Evolutionary conservation across 495 filamentous ascomycete species (phyloP), one percentile per base, ranked within the genome.

Genomic region (Daldinia bambusicola): DNA sequence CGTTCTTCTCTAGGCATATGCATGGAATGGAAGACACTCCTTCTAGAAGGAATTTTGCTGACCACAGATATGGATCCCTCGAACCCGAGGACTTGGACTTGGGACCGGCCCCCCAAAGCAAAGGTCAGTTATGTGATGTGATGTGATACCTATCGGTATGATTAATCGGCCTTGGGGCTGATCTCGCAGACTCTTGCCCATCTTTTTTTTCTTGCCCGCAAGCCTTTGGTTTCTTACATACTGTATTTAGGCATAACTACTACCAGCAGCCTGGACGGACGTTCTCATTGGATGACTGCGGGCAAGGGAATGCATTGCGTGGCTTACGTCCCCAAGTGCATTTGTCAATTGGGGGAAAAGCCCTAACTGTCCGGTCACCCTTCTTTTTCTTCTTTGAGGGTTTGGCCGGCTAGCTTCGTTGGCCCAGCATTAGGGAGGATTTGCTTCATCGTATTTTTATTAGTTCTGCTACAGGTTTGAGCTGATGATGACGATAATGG

Each of bases 31-130:
- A 26, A 26, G 26, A 26, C 16, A 59, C 16, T 36, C 4, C 7
- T 37, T 34, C 53, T 56, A 34, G 32, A 37, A 34, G 53, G n/a
- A 37, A 18, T 16, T 26, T 26, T 34, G 31, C 31, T 34, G 14
- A 56, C 53, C 26, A 53, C 20, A 31, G n/a, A 20, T 50, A 32
- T 14, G 53, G 53, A 22, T 18, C 53, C n/a, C 8, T 37, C 38
- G 16, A 55, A 69, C 61, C 67, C 67, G 55, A 59, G 52, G 22
- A 36, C 45, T 26, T 48, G 67, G 56, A 14, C 38, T 20, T 60
- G 38, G 38, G 26, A 59, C 38, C 34, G 6, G 37, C 12, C 4
- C 12, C 4, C 4, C 6, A 18, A 32, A 18, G 32, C 6, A 18
- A 32, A 18, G 32, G 48, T 7, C 5, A 52, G 48, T n/a, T 38